Conservation (phyloP, 2,329 filamentous ascomycete genomes). For the Penicillium brasilianum region DNA sequence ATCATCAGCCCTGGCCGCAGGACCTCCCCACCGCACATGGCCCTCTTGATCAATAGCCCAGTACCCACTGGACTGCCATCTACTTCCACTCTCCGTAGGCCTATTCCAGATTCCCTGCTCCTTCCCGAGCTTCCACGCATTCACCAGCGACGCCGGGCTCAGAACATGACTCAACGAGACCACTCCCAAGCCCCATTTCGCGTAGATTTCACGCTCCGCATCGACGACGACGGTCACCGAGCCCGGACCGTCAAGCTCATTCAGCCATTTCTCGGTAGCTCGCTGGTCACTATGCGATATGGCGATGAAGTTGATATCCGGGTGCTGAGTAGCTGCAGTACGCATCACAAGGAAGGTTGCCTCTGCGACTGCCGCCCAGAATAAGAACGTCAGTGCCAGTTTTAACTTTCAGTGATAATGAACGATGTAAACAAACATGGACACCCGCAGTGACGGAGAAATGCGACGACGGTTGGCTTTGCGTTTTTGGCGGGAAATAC, state of each 20-base stretch:
- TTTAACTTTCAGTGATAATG: background rate
- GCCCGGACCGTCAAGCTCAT: background rate
- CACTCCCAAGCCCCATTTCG: background rate
- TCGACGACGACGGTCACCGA: conserved; percentile 8
- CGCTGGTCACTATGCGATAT: conserved; percentile 18
- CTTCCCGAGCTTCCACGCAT: conserved; percentile 11
- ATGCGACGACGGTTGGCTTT: background rate
- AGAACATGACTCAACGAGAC: background rate
- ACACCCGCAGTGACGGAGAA: conserved; percentile 1
- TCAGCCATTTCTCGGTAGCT: conserved; percentile 19
- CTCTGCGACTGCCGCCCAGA: background rate
- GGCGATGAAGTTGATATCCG: conserved; percentile 18
- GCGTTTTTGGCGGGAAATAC: background rate
- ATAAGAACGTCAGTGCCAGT: background rate
- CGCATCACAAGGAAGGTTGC: conserved; percentile 13
- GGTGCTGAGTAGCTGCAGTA: conserved; percentile 12
- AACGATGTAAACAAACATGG: background rate
- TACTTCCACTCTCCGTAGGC: conserved; percentile 33
- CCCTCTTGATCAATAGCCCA: conserved; percentile 22
- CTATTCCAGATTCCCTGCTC: conserved; percentile 29
- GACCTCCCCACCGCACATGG: background rate
- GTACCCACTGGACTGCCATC: conserved; percentile 31
- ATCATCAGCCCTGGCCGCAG: background rate
- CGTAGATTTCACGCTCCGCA: background rate
- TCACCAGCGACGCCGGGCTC: conserved; percentile 2